Base-by-base conservation (phyloP, 192 early-diverging fungal species). In the Chytriomyces sp. region DNA sequence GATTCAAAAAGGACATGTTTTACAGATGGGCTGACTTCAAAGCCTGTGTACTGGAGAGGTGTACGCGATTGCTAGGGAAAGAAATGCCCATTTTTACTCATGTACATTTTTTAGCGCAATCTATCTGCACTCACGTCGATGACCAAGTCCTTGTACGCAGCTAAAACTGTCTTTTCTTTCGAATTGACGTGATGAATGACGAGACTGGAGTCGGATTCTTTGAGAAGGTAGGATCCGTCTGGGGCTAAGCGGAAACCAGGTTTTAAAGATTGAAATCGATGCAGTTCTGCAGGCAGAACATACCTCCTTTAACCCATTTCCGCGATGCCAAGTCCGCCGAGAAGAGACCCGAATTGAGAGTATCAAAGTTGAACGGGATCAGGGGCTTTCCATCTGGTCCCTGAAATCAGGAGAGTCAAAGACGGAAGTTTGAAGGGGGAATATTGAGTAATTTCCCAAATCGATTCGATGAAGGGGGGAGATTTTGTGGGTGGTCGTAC, bases 1-100 rank as follows among this genome's bases (percentile, higher is more conserved):
- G 91, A 88, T 62, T 84, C 88, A 45, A 97, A 80, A 59, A 98
- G 85, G 23, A 98, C 69, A 75, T 92, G 93, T 73, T 93, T 81
- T 73, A 90, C 86, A 44, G 71, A 43, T 9, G 71, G 71, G 44
- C 59, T 62, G 24, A 62, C 20, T 10, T 62, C 28, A 26, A 62
- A 73, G 13, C 45, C 49, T 45, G 71, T 49, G 61, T 73, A 73
- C 26, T 60, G 71, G 13, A 73, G 45, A 18, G 60, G 53, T 8
- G 61, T 45, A 45, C 62, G 71, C 61, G 53, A 57, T 57, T 57
- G 53, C 53, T 57, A 57, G 20, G 20, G 20, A 57, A 13, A 20
- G 53, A 57, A 57, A 13, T 35, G 35, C 0, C 35, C 35, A 35
- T 35, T 35, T 0, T 35, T 35, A 35, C 13, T 3, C 1, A 57